phyloP scores from a whole-genome alignment of 148 eudicot genomes.

The Vaccinium macrocarpon region DNA sequence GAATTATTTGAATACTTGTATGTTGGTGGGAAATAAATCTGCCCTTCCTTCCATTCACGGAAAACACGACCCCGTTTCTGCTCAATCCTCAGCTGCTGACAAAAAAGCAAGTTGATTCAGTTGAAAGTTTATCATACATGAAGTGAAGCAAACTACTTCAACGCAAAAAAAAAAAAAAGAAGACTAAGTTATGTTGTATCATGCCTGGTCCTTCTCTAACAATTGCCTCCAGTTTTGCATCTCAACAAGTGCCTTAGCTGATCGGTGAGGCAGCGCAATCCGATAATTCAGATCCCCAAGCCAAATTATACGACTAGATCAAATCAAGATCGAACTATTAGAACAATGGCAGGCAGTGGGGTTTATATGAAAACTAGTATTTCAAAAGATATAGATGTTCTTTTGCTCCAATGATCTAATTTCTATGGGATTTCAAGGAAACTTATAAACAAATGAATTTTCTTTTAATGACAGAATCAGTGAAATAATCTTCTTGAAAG shows the following conservation, averaged over 20 bases:
- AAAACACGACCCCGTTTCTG: slow-evolving; percentile 82
- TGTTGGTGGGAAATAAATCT: slow-evolving; percentile 93
- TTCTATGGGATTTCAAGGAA: background rate
- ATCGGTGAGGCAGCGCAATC: slow-evolving; percentile 77
- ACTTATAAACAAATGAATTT: background rate
- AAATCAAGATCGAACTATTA: slow-evolving; percentile 16
- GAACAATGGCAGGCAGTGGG: slow-evolving; percentile 3
- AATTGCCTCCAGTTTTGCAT: slow-evolving; percentile 97
- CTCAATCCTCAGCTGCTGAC: slow-evolving; percentile 68
- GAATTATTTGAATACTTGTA: slow-evolving; percentile 91
- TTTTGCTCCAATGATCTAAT: background rate
- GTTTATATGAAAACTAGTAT: background rate
- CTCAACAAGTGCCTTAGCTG: slow-evolving; percentile 89
- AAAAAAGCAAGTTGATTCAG: slow-evolving; percentile 9
- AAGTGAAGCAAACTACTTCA: background rate
- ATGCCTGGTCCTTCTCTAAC: slow-evolving; percentile 87
- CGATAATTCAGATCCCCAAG: slow-evolving; percentile 96
- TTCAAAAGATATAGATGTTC: too few relatives aligned
- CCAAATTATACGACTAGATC: slow-evolving; percentile 84
- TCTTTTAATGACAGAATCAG: background rate
- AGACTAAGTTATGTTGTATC: background rate
- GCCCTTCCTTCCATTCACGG: slow-evolving; percentile 87
- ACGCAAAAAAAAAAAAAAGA: background rate
- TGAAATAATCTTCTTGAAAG: background rate
- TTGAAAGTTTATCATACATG: background rate